Base-by-base conservation (phyloP, 2,329 filamentous ascomycete genomes). In the Beauveria caledonica region DNA sequence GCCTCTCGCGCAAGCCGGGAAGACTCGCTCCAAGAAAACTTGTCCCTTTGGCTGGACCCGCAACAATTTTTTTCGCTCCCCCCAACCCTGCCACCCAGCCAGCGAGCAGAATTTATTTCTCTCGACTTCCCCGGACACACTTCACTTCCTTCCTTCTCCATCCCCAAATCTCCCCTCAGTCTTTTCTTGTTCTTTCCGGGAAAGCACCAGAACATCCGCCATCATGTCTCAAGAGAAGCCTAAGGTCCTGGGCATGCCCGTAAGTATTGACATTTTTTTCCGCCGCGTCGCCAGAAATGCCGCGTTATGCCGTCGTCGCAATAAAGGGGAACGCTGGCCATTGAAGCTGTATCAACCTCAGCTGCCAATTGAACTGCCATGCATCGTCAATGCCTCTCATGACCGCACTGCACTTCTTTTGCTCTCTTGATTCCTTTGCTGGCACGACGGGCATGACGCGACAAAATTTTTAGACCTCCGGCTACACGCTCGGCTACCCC, bases 211-310 rank as follows among this genome's bases (percentile, higher is more conserved):
- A 74, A 69, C 21, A 48, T 21, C 71, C 71, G 73, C 72, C 76
- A 82, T 73, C 71, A 85, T 85, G 82, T 77, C 81, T 74, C 66
- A 72, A 70, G 76, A 82, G 66, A 77, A 82, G 71, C 76, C 79
- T 68, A 82, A 78, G 74, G 78, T 87, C 71, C 71, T 86, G 80
- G 85, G 85, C 82, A 86, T 87, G 82, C 82, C 83, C 75, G 84
- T 87, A 80, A 81, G 82, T 80, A 39, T 25, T 25, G 53, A 39
- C 61, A 54, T 44, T 59, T 49, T 62, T 61, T 54, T 55, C 33
- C 54, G 54, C 64, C 51, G 46, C 19, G 48, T 33, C 48, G 58
- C 51, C 53, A 66, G 64, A 70, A 68, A 69, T 70, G 65, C 66
- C 71, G 69, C 68, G 65, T 63, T 59, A 46, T 49, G 60, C 61